These are phyloP conservation scores for Galerina marginata DNA, from an alignment of 768 basidiomycete genomes.

Conservation along the genomic window DNA sequence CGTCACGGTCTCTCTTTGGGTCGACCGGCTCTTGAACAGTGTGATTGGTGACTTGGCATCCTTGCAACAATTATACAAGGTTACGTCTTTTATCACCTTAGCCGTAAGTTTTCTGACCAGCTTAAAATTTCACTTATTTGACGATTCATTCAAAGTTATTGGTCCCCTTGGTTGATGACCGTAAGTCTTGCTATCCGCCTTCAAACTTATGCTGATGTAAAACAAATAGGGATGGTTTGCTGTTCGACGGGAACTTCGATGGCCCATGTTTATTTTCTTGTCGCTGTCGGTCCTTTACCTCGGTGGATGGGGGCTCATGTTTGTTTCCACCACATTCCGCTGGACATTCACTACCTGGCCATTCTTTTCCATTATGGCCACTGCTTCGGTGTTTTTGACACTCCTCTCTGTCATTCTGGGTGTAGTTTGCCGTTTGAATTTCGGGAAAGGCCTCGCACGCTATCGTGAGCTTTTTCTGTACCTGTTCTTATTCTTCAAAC, in stretches of 20 bases:
- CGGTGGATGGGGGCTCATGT: conserved; percentile 74
- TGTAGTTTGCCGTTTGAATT: conserved; percentile 72
- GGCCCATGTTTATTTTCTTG: conserved; percentile 69
- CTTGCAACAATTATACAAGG: conserved; percentile 56
- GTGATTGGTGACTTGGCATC: conserved; percentile 59
- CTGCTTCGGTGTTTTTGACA: conserved; percentile 62
- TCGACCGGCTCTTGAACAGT: conserved; percentile 77
- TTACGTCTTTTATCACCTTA: conserved; percentile 58
- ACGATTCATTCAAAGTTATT: conserved; percentile 48
- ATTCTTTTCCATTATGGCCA: conserved; percentile 72
- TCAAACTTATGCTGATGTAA: conserved; percentile 6
- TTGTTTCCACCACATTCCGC: conserved; percentile 72
- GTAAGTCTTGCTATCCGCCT: conserved; percentile 36
- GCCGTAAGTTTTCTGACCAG: conserved; percentile 50
- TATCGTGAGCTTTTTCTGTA: conserved; percentile 56
- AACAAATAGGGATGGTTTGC: conserved; percentile 71
- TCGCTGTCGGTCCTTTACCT: conserved; percentile 64
- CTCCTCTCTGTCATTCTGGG: conserved; percentile 63
- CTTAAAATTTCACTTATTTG: not conserved
- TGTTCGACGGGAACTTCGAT: conserved; percentile 66
- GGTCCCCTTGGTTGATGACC: conserved; percentile 68
- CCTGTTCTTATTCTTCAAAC: not conserved
- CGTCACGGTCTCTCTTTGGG: conserved; percentile 72
- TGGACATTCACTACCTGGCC: conserved; percentile 78
- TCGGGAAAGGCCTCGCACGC: conserved; percentile 73